Conservation (phyloP, 768 basidiomycete species). For the Calocybe indica region DNA sequence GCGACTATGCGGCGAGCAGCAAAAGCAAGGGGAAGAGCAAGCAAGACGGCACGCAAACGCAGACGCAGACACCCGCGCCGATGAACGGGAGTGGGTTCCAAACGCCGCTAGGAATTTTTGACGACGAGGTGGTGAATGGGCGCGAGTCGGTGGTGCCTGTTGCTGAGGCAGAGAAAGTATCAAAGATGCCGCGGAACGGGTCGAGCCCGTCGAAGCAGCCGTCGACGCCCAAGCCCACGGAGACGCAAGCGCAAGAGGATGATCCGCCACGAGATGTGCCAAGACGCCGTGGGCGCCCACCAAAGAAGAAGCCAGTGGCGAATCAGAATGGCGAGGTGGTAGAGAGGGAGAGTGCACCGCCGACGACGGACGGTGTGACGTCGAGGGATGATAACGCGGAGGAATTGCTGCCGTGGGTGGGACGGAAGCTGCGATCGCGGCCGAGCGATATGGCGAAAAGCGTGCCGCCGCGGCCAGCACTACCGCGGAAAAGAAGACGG, state of each 20-base stretch:
- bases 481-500: slow-evolving; percentile 40
- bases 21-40: neutral
- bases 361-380: slow-evolving; percentile 6
- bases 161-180: slow-evolving; percentile 3
- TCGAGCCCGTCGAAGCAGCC: slow-evolving; percentile 7
- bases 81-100: neutral
- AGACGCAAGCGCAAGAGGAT: neutral
- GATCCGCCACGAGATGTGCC: slow-evolving; percentile 7
- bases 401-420: too few relatives aligned
- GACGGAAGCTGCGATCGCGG: slow-evolving; percentile 21
- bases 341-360: neutral
- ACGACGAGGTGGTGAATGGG: slow-evolving; percentile 15
- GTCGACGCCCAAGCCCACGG: neutral
- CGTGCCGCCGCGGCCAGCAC: slow-evolving; percentile 12
- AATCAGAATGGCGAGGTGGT: neutral
- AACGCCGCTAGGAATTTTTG: slow-evolving; percentile 15
- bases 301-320: neutral
- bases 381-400: too few relatives aligned
- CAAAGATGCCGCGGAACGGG: slow-evolving; percentile 7
- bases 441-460: slow-evolving; percentile 5
- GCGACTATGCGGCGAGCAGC: slow-evolving; percentile 7
- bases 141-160: slow-evolving; percentile 5
- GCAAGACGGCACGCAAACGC: too few relatives aligned
- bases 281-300: slow-evolving; percentile 5
- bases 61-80: too few relatives aligned